Conservation (phyloP, 108 stramenopile genomes). For the Nitzschia sp. region DNA sequence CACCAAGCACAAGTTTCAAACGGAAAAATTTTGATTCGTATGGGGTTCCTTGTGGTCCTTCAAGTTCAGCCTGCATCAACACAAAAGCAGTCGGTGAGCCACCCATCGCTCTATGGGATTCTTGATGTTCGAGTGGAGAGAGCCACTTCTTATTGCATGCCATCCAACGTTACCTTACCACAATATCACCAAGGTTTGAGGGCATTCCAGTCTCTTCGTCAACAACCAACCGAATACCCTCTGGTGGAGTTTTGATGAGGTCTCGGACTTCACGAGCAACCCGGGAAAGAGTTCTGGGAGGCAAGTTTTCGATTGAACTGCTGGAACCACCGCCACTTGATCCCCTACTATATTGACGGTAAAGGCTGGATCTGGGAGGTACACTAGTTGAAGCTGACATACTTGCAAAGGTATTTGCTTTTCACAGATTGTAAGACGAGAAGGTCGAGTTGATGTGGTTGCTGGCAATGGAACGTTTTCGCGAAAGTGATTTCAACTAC, state of each 20-base stretch:
- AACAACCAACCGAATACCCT: constrained; percentile 76
- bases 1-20: constrained; percentile 87
- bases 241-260: constrained; percentile 81
- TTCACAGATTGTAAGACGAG: not conserved
- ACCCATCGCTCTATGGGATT: not conserved
- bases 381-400: constrained; percentile 36
- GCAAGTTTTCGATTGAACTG: constrained; percentile 71
- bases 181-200: constrained; percentile 64
- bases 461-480: constrained; percentile 9
- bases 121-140: not conserved
- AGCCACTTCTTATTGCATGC: not conserved
- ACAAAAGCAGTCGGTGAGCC: not conserved
- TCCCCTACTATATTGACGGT: constrained; percentile 44
- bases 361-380: constrained; percentile 28
- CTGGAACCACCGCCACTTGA: constrained; percentile 32
- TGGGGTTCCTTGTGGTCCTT: constrained; percentile 94
- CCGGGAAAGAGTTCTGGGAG: constrained; percentile 84
- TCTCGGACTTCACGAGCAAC: constrained; percentile 86
- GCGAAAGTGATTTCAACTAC: constrained; percentile 9
- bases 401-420: too few relatives aligned
- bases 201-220: constrained; percentile 78
- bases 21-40: constrained; percentile 92
- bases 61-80: constrained; percentile 81
- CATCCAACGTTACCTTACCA: constrained; percentile 56
- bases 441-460: not conserved